phyloP scores from a whole-genome alignment of 2,329 filamentous ascomycete genomes.

The Zelopaecilomyces penicillatus region DNA sequence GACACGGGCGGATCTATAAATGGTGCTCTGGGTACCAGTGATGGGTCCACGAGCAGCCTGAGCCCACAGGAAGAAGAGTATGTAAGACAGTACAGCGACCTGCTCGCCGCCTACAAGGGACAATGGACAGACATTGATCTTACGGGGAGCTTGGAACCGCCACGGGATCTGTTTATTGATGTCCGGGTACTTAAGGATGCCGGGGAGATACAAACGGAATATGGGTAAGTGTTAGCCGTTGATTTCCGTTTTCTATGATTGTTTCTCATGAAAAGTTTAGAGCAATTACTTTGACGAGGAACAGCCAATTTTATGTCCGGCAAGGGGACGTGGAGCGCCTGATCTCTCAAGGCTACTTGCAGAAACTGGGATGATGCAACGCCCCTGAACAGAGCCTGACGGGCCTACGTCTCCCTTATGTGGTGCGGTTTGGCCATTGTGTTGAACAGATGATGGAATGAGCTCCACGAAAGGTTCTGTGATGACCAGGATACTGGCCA shows the following conservation, averaged over 20 bases:
- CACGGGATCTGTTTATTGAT: conserved; percentile 93
- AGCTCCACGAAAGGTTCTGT: too few species aligned
- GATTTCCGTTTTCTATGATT: not conserved
- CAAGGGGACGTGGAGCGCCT: conserved; percentile 92
- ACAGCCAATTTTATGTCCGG: conserved; percentile 95
- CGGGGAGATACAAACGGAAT: conserved; percentile 97
- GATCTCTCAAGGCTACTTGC: conserved; percentile 89
- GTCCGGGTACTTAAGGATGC: conserved; percentile 93
- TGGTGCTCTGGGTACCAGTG: conserved; percentile 27
- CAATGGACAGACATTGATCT: conserved; percentile 98
- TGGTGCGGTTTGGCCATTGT: too few species aligned
- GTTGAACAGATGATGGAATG: too few species aligned
- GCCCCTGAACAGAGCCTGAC: too few species aligned
- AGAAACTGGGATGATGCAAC: conserved; percentile 65
- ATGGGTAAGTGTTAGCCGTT: conserved; percentile 57
- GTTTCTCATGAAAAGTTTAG: conserved; percentile 36
- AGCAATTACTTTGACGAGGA: conserved; percentile 92
- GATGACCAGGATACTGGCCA: too few species aligned
- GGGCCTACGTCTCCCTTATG: too few species aligned
- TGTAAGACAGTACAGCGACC: conserved; percentile 80
- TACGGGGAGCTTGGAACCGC: conserved; percentile 86
- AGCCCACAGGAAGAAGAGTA: conserved; percentile 97
- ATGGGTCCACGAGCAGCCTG: conserved; percentile 61
- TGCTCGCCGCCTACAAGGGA: conserved; percentile 93
- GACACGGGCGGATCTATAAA: conserved; percentile 25